Conservation (phyloP, 164 flowering plant genomes). For the Aristolochia californica region DNA sequence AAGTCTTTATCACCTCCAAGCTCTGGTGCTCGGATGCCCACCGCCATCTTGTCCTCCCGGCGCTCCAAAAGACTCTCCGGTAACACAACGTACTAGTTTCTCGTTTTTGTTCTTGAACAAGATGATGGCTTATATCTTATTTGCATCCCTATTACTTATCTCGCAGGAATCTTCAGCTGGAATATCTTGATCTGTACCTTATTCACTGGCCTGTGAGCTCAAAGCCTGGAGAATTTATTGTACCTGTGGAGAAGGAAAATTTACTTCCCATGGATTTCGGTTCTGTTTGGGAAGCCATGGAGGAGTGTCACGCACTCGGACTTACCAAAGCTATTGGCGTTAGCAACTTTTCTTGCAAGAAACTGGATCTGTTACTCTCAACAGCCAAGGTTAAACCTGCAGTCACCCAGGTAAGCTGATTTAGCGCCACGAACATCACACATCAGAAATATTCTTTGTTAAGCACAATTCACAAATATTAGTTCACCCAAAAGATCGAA, state of each 20-base stretch:
- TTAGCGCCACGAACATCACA: too few species aligned
- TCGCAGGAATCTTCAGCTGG: constrained; percentile 24
- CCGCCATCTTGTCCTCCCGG: constrained; percentile 13
- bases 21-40: constrained; percentile 13
- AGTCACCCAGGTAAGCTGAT: constrained; percentile 15
- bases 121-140: background rate
- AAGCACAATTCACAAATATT: background rate
- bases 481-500: background rate
- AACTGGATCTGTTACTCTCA: constrained; percentile 9
- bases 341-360: constrained; percentile 21
- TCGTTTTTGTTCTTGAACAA: background rate
- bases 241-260: constrained; percentile 1
- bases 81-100: background rate
- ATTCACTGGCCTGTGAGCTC: constrained; percentile 26
- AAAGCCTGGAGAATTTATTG: constrained; percentile 1
- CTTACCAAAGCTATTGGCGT: constrained; percentile 21
- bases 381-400: constrained; percentile 19
- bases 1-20: constrained; percentile 21
- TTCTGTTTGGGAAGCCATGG: constrained; percentile 15
- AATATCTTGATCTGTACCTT: constrained; percentile 31
- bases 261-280: constrained; percentile 7
- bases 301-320: constrained; percentile 17
- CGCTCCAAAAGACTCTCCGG: constrained; percentile 7
- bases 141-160: too few species aligned
- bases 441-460: background rate